phyloP scores from a whole-genome alignment of 169 alveolate genomes.

The Eimeria falciformis region DNA sequence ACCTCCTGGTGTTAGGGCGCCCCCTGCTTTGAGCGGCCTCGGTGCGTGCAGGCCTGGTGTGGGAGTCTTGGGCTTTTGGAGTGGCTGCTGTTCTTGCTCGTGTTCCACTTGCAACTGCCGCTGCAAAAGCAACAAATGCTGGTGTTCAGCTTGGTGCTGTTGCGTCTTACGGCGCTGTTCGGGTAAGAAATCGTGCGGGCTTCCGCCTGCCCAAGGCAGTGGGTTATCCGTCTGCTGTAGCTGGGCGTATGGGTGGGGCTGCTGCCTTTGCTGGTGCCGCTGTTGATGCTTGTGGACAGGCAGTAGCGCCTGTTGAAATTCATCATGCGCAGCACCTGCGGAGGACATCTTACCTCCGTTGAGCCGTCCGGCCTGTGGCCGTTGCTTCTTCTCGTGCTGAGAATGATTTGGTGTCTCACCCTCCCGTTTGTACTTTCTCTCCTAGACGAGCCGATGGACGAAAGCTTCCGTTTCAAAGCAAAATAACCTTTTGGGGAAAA shows the following conservation, averaged over 20 bases:
- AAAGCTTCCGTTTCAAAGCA: no score
- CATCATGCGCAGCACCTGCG: background rate
- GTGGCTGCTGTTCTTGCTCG: conserved; percentile 15
- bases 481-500: no score
- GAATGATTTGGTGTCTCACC: background rate
- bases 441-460: no score
- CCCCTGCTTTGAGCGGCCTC: background rate
- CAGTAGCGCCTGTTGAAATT: background rate
- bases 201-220: no score
- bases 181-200: no score
- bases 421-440: no score
- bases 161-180: conserved; percentile 45
- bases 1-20: background rate
- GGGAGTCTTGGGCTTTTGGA: background rate
- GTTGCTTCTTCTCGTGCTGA: conserved; percentile 2
- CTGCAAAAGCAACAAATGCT: conserved; percentile 12
- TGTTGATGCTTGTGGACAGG: conserved; percentile 4
- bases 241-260: background rate
- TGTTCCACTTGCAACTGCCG: conserved; percentile 30
- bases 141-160: background rate
- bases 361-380: background rate
- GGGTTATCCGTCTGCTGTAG: background rate
- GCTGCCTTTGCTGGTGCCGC: conserved; percentile 14
- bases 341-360: conserved; percentile 3
- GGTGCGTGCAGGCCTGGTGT: background rate